phyloP scores from a whole-genome alignment of 2,329 filamentous ascomycete species.

The Arthroderma uncinatum region DNA sequence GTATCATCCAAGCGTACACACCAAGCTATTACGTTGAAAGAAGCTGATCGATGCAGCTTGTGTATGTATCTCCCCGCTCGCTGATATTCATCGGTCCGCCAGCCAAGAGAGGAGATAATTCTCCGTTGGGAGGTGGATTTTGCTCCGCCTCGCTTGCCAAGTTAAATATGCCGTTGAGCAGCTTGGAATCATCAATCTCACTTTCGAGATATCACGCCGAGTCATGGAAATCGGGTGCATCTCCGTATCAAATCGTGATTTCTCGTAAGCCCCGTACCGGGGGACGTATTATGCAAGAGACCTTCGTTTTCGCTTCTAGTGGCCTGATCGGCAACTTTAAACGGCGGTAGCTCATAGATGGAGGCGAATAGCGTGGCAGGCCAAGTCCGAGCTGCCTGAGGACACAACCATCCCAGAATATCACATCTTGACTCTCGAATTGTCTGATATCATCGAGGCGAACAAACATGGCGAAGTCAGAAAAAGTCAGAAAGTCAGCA shows the following conservation, averaged over 20 bases:
- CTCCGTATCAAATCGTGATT: not conserved
- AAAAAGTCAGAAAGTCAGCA: not conserved
- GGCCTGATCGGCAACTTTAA: not conserved
- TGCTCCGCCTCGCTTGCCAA: constrained; percentile 2
- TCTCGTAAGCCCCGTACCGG: not conserved
- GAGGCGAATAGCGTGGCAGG: not conserved
- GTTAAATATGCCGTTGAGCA: not conserved
- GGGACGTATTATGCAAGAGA: not conserved
- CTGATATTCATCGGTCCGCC: not conserved
- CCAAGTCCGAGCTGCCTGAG: not conserved
- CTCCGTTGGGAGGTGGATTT: not conserved
- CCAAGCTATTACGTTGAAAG: not conserved
- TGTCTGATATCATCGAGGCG: not conserved
- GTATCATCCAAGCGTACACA: not conserved
- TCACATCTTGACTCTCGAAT: not conserved
- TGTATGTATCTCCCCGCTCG: not conserved
- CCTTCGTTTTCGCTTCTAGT: constrained; percentile 2
- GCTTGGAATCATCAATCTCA: not conserved
- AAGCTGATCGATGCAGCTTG: not conserved
- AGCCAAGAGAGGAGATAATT: not conserved
- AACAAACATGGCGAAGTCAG: not conserved
- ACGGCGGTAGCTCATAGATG: not conserved
- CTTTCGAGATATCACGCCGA: not conserved
- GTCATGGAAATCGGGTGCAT: not conserved
- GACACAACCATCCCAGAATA: not conserved